Evolutionary conservation across 202 grass and related monocot genomes (phyloP).

Genomic region (Sporobolus alterniflorus): DNA sequence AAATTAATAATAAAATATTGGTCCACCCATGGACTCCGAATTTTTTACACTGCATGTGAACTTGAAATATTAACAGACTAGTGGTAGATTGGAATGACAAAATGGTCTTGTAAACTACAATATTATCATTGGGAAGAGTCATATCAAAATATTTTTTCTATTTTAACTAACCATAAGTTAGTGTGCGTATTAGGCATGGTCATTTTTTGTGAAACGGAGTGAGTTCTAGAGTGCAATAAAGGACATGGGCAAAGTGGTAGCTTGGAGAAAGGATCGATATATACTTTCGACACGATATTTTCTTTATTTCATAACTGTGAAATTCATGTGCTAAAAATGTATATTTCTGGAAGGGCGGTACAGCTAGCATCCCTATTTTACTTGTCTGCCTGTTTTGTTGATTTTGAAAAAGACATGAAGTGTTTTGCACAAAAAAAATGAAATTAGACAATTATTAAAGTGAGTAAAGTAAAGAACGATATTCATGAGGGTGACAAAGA

Average conservation of each 20-base stretch:
- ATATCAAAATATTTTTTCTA: neutral
- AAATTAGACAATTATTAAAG: conserved; percentile 11
- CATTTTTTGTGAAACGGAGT: neutral
- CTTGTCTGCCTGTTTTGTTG: no score
- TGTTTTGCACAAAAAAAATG: conserved; percentile 44
- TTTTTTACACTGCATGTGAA: neutral
- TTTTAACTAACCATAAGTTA: neutral
- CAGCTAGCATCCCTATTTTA: neutral
- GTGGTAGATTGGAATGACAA: neutral
- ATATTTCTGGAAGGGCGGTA: conserved; percentile 23
- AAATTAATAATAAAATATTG: neutral
- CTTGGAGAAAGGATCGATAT: conserved; percentile 13
- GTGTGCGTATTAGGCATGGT: conserved; percentile 3
- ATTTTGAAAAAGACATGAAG: conserved; percentile 32
- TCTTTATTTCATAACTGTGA: conserved; percentile 27
- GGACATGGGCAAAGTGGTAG: neutral
- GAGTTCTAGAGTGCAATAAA: conserved; percentile 24
- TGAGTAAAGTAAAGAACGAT: conserved; percentile 17
- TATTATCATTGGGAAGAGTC: neutral
- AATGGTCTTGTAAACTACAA: conserved; percentile 4
- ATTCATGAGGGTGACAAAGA: conserved; percentile 34
- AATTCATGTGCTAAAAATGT: conserved; percentile 15
- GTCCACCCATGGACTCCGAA: neutral
- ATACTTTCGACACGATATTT: conserved; percentile 22
- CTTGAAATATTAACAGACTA: conserved; percentile 10